Base-by-base conservation (phyloP, 225 moss, liverwort and hornwort genomes). In the Anthoceros angustus region DNA sequence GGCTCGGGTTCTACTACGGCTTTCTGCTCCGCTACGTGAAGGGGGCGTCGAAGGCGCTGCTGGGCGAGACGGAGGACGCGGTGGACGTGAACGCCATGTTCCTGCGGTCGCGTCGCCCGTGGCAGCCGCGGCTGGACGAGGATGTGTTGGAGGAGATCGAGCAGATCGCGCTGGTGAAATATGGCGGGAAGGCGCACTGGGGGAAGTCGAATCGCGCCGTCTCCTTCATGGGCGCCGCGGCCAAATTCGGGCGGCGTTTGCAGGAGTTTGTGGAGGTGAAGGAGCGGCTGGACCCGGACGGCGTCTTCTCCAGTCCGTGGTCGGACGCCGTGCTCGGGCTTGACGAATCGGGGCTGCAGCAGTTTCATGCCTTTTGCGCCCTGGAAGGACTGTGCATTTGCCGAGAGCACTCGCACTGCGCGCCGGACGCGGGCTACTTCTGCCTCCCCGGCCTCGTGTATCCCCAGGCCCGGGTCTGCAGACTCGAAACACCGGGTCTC, bases 81-180 rank as follows among this genome's bases (percentile, higher is more conserved):
- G 55, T 55, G 18, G 55, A 55, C 14, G 55, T 55, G 55, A 55
- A 55, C 55, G 55, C 55, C n/a, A 18, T 55, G 25, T 98, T 89
- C 72, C 67, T 92, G 75, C 98, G 92, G 79, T 87, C 89, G 88
- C 78, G 87, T 67, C 92, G 88, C 43, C 89, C 92, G 16, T 77
- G 89, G 32, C 95, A 98, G 76, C 65, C 76, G 0, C 43, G 74
- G 0, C 70, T 81, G 0, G 72, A 81, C 70, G 61, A 72, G 72
- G 76, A 84, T n/a, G 67, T 78, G 39, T 71, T 71, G 38, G 76
- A 81, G 26, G 81, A 84, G 69, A 2, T 84, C 0, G 84, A 81
- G 70, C 81, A 84, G 62, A 62, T 84, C 0, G 23, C 25, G 64
- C 63, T 76, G 4, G 62, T 70, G 24, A 84, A 84, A 70, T 42